Conservation (phyloP, 1,284 basidiomycete species). For the Moesziomyces sp. region DNA sequence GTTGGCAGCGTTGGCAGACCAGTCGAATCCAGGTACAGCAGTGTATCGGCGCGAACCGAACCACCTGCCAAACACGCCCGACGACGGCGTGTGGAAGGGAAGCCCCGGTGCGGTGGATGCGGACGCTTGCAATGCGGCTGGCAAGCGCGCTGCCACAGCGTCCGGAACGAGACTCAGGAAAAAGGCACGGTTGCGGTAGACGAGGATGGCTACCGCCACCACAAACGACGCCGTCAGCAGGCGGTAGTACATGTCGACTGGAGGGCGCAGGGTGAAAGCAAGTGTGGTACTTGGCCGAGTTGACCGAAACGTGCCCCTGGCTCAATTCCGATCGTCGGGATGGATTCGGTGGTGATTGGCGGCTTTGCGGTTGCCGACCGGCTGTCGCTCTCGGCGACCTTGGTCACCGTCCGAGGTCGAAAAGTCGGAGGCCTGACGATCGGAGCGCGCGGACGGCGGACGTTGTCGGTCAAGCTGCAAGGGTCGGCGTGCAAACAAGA, state of each 20-base stretch:
- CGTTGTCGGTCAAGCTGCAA: too few relatives aligned
- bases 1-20: slow-evolving; percentile 31
- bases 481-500: too few relatives aligned
- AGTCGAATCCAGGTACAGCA: slow-evolving; percentile 35
- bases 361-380: too few relatives aligned
- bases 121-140: slow-evolving; percentile 6
- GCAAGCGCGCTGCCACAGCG: slow-evolving; percentile 14
- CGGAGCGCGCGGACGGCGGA: too few relatives aligned
- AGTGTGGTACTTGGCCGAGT: neutral
- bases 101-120: neutral
- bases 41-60: slow-evolving; percentile 13
- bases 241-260: slow-evolving; percentile 29
- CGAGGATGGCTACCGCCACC: slow-evolving; percentile 25
- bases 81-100: neutral
- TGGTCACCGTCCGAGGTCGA: too few relatives aligned
- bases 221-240: slow-evolving; percentile 38
- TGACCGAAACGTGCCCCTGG: neutral
- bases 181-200: slow-evolving; percentile 31
- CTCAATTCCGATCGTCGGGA: too few relatives aligned
- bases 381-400: too few relatives aligned
- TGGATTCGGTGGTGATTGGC: too few relatives aligned
- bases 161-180: slow-evolving; percentile 30
- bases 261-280: too few relatives aligned
- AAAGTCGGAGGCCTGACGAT: too few relatives aligned
- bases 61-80: slow-evolving; percentile 3